Evolutionary conservation across 345 rosid species (phyloP), one percentile per base, ranked within the genome.

Genomic region (Eucalyptus cloeziana): DNA sequence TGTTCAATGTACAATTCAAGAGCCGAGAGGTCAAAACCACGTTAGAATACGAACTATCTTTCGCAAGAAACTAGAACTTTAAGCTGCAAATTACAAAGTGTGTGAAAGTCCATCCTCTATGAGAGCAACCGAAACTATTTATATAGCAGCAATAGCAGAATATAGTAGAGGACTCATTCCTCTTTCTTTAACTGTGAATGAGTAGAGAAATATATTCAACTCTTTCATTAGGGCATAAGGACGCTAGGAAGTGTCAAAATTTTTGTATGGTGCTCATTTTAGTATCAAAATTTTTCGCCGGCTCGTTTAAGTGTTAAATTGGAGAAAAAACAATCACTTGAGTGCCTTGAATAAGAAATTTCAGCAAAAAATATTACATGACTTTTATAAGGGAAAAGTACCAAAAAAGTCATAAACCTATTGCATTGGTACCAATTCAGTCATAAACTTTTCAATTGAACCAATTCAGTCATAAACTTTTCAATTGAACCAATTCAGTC

Each of bases 231-330:
- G 24, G 56, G 24, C 10, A 52, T 52, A 52, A 19, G 24, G 56
- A 52, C 0, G 56, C 56, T 52, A 52, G 56, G 24, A 19, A 19
- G 56, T 52, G 2, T 19, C 10, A 19, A 52, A 52, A 19, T 52
- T 52, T 19, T 52, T 8, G 9, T 19, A 52, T 1, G 1, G 1
- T 52, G 4, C 24, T 52, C 24, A 52, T 0, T 52, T 19, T 52
- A 52, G 4, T 52, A 0, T 2, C 1, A 52, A 52, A 52, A 52
- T 0, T 52, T 52, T 52, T 52, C 0, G 10, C 24, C 0, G 2
- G 2, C 24, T 52, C 24, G 2, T 2, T 52, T 52, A 52, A 52
- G 24, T 52, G 24, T 10, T 0, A 52, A 52, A 52, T 52, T 52
- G 1, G 4, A 52, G 24, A 52, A 19, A 52, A 19, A 1, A 19